Evolutionary conservation across 495 filamentous ascomycete species (phyloP).

Genomic region (Xylaria scruposa): DNA sequence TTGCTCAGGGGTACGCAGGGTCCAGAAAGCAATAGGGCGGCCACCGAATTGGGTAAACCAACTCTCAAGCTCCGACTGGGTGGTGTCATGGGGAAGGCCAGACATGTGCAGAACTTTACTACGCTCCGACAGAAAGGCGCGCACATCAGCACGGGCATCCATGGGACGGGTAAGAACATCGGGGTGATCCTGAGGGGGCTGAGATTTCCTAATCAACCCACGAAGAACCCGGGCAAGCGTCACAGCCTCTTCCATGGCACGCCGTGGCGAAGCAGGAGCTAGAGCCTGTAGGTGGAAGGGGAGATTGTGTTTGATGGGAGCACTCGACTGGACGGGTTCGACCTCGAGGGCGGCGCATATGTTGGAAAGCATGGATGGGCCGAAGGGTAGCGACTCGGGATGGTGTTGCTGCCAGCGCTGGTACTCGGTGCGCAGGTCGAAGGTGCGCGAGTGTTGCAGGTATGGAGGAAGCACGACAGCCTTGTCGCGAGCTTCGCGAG

Average conservation of each 20-base stretch:
- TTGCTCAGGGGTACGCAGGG: constrained; percentile 94
- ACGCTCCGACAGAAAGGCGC: constrained; percentile 90
- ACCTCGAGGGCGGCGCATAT: constrained; percentile 97
- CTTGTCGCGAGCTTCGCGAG: constrained; percentile 96
- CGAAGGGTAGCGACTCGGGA: constrained; percentile 95
- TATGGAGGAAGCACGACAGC: constrained; percentile 96
- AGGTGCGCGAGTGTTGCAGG: constrained; percentile 94
- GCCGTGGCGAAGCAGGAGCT: constrained; percentile 93
- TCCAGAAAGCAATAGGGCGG: constrained; percentile 99
- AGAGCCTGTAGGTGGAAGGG: constrained; percentile 97
- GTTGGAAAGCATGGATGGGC: constrained; percentile 90
- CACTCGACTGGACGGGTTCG: constrained; percentile 93
- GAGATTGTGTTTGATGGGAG: constrained; percentile 97
- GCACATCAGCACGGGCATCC: constrained; percentile 96
- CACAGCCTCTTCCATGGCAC: constrained; percentile 96
- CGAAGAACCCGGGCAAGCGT: constrained; percentile 91
- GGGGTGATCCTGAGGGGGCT: constrained; percentile 89
- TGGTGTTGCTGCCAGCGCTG: constrained; percentile 98
- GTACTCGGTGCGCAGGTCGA: constrained; percentile 96
- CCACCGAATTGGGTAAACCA: constrained; percentile 99
- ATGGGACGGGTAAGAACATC: constrained; percentile 93
- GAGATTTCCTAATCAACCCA: constrained; percentile 92
- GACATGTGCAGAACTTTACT: constrained; percentile 98
- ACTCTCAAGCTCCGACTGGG: constrained; percentile 95
- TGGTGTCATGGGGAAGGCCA: constrained; percentile 95